These are phyloP conservation scores for Mycena galopus DNA, from an alignment of 768 basidiomycete species.

Conservation along the genomic window DNA sequence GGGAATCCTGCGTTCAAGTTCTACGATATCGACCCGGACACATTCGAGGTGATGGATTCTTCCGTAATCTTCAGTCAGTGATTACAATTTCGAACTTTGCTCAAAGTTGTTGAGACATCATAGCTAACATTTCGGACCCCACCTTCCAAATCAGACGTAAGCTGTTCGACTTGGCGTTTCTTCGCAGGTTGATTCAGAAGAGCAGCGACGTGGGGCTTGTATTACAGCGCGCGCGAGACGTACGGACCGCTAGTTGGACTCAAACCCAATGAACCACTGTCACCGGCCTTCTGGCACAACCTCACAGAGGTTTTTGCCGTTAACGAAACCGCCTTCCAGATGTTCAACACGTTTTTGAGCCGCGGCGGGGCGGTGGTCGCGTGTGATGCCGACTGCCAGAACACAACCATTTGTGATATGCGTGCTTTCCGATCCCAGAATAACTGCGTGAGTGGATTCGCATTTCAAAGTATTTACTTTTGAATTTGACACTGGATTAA, in stretches of 20 bases:
- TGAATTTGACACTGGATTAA: background rate
- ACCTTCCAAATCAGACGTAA: slow-evolving; percentile 40
- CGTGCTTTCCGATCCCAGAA: slow-evolving; percentile 46
- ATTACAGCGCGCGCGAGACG: slow-evolving; percentile 47
- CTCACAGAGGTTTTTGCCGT: slow-evolving; percentile 50
- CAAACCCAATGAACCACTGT: slow-evolving; percentile 41
- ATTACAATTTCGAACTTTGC: background rate
- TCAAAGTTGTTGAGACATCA: background rate
- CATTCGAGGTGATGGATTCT: slow-evolving; percentile 55
- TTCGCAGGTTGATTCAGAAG: background rate
- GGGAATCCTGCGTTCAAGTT: slow-evolving; percentile 56
- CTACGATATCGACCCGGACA: slow-evolving; percentile 58
- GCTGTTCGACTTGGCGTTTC: background rate
- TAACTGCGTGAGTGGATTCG: slow-evolving; percentile 39
- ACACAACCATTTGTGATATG: slow-evolving; percentile 49
- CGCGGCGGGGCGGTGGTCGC: slow-evolving; percentile 43
- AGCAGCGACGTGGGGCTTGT: slow-evolving; percentile 21
- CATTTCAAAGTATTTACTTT: too few species aligned
- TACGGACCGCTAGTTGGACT: slow-evolving; percentile 49
- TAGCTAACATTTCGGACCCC: slow-evolving; percentile 45
- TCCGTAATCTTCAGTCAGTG: slow-evolving; percentile 49
- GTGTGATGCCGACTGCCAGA: slow-evolving; percentile 44
- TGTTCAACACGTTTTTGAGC: slow-evolving; percentile 45
- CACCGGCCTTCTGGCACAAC: slow-evolving; percentile 56
- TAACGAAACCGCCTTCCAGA: slow-evolving; percentile 48